These are phyloP conservation scores for Lolium multiflorum DNA, from an alignment of 176 grass and related monocot genomes.

Conservation along the genomic window DNA sequence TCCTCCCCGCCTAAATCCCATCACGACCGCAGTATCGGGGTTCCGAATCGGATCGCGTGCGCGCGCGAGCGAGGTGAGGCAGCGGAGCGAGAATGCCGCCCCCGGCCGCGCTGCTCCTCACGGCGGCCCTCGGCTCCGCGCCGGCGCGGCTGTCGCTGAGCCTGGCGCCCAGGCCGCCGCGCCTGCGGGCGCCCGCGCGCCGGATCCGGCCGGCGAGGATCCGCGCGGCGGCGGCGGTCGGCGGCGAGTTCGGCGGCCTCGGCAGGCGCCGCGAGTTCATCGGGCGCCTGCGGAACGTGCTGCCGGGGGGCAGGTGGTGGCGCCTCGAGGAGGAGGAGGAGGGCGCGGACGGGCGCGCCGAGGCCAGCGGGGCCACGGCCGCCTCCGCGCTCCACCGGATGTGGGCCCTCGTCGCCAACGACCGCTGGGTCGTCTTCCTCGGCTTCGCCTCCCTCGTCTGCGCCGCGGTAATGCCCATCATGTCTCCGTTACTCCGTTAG, in stretches of 20 bases:
- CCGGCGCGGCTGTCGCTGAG: conserved; percentile 30
- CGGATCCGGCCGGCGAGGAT: conserved; percentile 24
- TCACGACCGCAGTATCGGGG: neutral
- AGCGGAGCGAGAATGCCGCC: conserved; percentile 17
- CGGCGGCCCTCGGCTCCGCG: conserved; percentile 4
- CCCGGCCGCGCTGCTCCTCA: conserved; percentile 31
- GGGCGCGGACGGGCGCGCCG: conserved; percentile 40
- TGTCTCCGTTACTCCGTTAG: neutral
- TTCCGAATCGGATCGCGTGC: conserved; percentile 17
- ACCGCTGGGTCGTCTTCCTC: conserved; percentile 71
- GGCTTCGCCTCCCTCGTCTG: conserved; percentile 78
- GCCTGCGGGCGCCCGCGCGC: neutral
- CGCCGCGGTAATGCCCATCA: conserved; percentile 67
- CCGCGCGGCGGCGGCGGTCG: conserved; percentile 43
- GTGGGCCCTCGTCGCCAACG: conserved; percentile 80
- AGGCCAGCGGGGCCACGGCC: conserved; percentile 67
- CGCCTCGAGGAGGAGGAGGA: conserved; percentile 72
- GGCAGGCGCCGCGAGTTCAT: conserved; percentile 57
- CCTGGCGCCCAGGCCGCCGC: neutral
- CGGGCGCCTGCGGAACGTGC: conserved; percentile 59
- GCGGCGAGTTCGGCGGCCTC: conserved; percentile 40
- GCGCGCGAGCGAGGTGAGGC: neutral
- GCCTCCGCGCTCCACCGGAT: conserved; percentile 70
- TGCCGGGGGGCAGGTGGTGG: conserved; percentile 93
- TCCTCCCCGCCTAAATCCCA: conserved; percentile 4